These are phyloP conservation scores for Butyriboletus loyo DNA, from an alignment of 768 basidiomycete species.

Conservation along the genomic window DNA sequence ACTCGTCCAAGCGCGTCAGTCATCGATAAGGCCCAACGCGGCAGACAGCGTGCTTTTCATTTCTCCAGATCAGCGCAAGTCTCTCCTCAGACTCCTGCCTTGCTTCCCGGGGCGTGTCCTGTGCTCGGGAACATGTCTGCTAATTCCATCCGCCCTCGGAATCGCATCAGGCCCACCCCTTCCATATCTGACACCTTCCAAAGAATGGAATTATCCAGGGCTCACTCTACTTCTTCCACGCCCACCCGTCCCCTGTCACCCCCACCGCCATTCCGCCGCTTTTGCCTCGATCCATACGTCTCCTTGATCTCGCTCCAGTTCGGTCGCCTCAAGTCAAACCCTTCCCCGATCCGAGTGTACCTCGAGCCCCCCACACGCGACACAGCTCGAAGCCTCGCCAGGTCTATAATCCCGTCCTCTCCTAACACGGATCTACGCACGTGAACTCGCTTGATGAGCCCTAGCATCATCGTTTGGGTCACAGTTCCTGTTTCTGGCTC, in stretches of 20 bases:
- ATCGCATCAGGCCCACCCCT: constrained; percentile 9
- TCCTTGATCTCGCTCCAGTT: constrained; percentile 34
- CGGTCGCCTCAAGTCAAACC: constrained; percentile 44
- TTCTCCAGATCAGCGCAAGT: constrained; percentile 28
- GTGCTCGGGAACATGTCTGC: constrained; percentile 18
- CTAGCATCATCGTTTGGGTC: constrained; percentile 48
- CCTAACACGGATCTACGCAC: constrained; percentile 47
- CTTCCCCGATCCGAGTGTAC: constrained; percentile 48
- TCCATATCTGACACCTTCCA: constrained; percentile 15
- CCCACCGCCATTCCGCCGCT: constrained; percentile 6
- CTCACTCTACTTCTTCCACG: constrained; percentile 3
- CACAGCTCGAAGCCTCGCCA: constrained; percentile 45
- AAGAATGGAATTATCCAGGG: constrained; percentile 21
- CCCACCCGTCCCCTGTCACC: constrained; percentile 7
- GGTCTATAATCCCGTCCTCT: constrained; percentile 43
- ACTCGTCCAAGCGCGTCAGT: constrained; percentile 5
- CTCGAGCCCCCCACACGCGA: constrained; percentile 48
- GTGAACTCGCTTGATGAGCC: constrained; percentile 53
- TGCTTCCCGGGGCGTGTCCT: constrained; percentile 20
- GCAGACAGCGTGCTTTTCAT: constrained; percentile 28
- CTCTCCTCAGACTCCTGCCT: constrained; percentile 15
- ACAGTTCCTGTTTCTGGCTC: constrained; percentile 35
- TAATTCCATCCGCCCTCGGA: constrained; percentile 19
- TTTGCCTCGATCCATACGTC: constrained; percentile 1
- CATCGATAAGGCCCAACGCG: constrained; percentile 28